Evolutionary conservation across 768 basidiomycete genomes (phyloP), one percentile per base, ranked within the genome.

Genomic region (Boletus subcaerulescens): DNA sequence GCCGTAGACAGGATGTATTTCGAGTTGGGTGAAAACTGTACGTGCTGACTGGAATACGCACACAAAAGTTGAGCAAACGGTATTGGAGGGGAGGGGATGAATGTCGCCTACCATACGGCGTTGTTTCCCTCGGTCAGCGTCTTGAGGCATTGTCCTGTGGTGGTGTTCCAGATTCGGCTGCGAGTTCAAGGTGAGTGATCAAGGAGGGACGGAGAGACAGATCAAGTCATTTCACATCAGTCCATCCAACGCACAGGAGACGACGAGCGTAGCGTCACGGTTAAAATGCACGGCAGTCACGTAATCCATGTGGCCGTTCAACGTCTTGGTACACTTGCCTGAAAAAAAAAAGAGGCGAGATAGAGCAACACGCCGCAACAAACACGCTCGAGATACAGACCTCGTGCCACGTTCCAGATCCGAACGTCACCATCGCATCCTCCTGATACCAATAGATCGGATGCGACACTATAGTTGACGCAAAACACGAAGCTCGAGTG

Each of bases 261-360:
- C 89, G 55, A 99, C 85, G 68, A 99, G 80, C 0, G 87, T 86
- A 0, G 93, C 92, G 61, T 98, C 96, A 66, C 85, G 73, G 66
- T 95, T 96, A 76, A 96, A 99, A 67, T 92, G 88, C 3, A 98
- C 93, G 3, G 91, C 90, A 13, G 93, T 95, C 26, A 98, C 92
- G 56, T 91, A 95, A 72, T 98, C 96, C 45, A 94, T 78, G 69
- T 98, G 96, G 1, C 93, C 96, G 57, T 93, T 91, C 22, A 99
- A 68, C 3, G 87, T 90, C 70, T 91, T 88, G 71, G 92, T 79
- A 64, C 86, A 89, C 66, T 83, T 89, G 18, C 93, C 96, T 93
- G 40, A 5, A 14, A 4, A 12, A 10, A 39, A n/a, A 17, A 36
- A 2, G 33, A 35, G 15, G 5, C 18, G 26, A 29, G 14, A 17